Evolutionary conservation across 2,329 filamentous ascomycete species (phyloP), one percentile per base, ranked within the genome.

Genomic region (Calonectria hongkongensis): DNA sequence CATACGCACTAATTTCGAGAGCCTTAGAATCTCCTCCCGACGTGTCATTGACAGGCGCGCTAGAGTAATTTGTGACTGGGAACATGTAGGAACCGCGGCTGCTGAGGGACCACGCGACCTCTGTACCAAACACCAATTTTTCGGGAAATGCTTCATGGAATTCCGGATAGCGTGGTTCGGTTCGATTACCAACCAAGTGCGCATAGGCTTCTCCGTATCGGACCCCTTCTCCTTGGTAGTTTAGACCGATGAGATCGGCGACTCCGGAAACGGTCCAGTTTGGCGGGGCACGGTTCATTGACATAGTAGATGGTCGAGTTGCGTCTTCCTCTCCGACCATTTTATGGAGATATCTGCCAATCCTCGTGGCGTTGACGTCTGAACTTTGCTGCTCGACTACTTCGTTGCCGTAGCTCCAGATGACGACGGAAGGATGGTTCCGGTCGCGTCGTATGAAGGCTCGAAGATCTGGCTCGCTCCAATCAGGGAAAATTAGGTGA

Each of bases 391-490:
- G 54, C 16, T 60, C 54, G 33, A 27, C n/a, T 6, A 60, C 54
- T 28, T 60, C 54, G 8, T 60, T 60, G 21, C 54, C 54, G 21
- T 60, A 60, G 21, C 54, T 60, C 54, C 54, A 60, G n/a, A 60
- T 41, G 12, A 60, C 28, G 36, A 60, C 54, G 12, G 54, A 60
- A 10, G 54, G 54, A 18, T 60, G 54, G 36, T 60, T 60, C 8
- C 54, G 54, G 54, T 60, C 54, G 21, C 54, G 54, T 16, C 54
- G n/a, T 16, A 60, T 60, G 12, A 60, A 60, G 1, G 54, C 33
- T 0, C 54, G 33, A 3, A 60, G 54, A 15, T 60, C 54, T 2
- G 54, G 33, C 21, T 60, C 54, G 36, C 54, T 60, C 54, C 54
- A 60, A 4, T 60, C 54, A 2, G 54, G 54, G n/a, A 60, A 60